Base-by-base conservation (phyloP, 371 early-diverging fungal species). In the Mucor irregularis region DNA sequence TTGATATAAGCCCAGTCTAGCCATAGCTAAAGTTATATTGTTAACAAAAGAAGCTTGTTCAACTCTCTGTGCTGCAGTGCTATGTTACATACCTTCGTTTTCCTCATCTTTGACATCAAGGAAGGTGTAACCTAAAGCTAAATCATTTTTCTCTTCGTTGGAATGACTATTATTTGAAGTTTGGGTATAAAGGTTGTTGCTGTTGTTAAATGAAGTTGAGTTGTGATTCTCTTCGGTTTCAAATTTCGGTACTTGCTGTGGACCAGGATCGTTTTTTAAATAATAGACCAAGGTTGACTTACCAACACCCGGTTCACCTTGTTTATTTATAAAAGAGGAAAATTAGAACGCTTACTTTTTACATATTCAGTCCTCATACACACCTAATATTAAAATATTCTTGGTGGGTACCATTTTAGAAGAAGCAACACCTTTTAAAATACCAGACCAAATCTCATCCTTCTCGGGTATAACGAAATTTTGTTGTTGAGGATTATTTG, bases 41-140 rank as follows among this genome's bases (percentile, higher is more conserved):
- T 55, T n/a, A 38, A 51, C 11, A 22, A 22, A 31, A 22, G 31
- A 28, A 40, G 17, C 29, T 28, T 24, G 16, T 28, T 26, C 33
- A 16, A 14, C 25, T 16, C 28, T 35, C 3, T 29, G n/a, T 40
- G 0, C 11, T 29, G 26, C 10, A 42, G 22, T 24, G 9, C 29
- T 28, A 5, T 30, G 26, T 40, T 35, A 39, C 16, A 8, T 73
- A 81, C 87, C 84, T 74, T 82, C 85, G 54, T 82, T 80, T 66
- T 92, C 92, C 58, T 88, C 86, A 56, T 93, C 93, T 43, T 77
- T 76, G 40, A 94, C 81, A 51, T 92, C 90, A 64, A 85, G 70
- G 71, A 76, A 94, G 0, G 86, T 73, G 59, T 90, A 94, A 22
- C 89, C 82, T 44, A 94, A 68, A 6, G 89, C 93, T 42, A 93